Percentiles rank a stretch among this genome's conserved stretches.
phyloP scores from a whole-genome alignment of 441 rosid genomes.

The Mallotus japonicus region DNA sequence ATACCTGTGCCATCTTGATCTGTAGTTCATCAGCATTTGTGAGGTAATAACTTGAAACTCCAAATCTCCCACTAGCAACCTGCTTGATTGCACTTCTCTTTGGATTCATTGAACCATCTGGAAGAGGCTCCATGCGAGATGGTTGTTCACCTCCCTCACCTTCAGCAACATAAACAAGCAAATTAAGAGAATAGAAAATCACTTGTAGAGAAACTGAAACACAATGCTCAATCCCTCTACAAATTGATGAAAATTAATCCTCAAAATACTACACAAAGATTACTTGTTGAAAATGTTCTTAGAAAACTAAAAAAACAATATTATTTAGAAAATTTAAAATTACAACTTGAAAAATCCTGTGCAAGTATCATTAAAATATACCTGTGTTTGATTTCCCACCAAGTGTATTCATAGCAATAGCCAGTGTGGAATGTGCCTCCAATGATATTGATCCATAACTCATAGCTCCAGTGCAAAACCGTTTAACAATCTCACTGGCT shows the following conservation, averaged over 20 bases:
- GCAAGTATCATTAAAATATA: slow-evolving; percentile 23
- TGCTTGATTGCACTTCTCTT: slow-evolving; percentile 99
- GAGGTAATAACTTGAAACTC: slow-evolving; percentile 97
- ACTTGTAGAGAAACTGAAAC: not conserved
- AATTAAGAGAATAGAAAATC: no score
- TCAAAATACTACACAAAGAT: no score
- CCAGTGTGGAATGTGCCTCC: slow-evolving; percentile 91
- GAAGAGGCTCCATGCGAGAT: slow-evolving; percentile 93
- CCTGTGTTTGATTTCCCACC: slow-evolving; percentile 99
- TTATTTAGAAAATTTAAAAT: not conserved
- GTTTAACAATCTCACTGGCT: slow-evolving; percentile 96
- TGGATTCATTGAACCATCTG: slow-evolving; percentile 91
- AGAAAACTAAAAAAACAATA: not conserved
- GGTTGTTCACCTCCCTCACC: slow-evolving; percentile 99
- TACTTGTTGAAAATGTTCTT: no score
- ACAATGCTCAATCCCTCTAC: no score
- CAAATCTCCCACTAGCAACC: slow-evolving; percentile 99
- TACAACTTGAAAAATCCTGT: not conserved
- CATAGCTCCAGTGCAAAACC: slow-evolving; percentile 99
- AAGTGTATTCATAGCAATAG: slow-evolving; percentile 93
- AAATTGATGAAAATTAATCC: no score
- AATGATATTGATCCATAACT: slow-evolving; percentile 98
- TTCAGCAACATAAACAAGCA: slow-evolving; percentile 19
- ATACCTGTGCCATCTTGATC: slow-evolving; percentile 99
- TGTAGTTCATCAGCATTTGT: slow-evolving; percentile 98